phyloP scores from a whole-genome alignment of 1,284 basidiomycete species.

The Ganoderma meredithae region DNA sequence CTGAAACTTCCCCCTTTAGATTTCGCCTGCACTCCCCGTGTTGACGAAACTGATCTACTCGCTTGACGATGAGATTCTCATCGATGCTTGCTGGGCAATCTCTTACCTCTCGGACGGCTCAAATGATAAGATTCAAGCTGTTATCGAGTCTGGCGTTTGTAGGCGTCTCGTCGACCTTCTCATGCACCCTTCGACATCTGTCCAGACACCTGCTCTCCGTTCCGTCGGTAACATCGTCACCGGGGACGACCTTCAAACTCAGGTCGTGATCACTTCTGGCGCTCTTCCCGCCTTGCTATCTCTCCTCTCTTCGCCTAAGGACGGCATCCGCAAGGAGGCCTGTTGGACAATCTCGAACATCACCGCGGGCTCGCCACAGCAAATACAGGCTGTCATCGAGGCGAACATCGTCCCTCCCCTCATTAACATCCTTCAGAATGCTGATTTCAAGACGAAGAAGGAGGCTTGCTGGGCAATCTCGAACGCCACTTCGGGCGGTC shows the following conservation, averaged over 20 bases:
- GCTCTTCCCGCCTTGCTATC: conserved; percentile 93
- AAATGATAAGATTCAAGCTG: conserved; percentile 99
- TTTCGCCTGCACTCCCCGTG: conserved; percentile 95
- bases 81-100: conserved; percentile 99
- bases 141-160: conserved; percentile 98
- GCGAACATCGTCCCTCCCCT: conserved; percentile 96
- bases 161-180: conserved; percentile 97
- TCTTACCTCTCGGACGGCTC: conserved; percentile 99
- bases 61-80: conserved; percentile 98
- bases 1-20: conserved; percentile 55
- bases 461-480: conserved; percentile 99
- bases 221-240: conserved; percentile 99
- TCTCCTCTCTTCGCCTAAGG: conserved; percentile 94
- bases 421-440: conserved; percentile 97
- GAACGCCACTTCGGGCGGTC: conserved; percentile 97
- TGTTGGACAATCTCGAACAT: conserved; percentile 99
- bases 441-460: conserved; percentile 99
- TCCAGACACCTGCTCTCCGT: conserved; percentile 98
- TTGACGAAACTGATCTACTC: conserved; percentile 99
- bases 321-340: conserved; percentile 95
- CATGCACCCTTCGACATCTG: conserved; percentile 96
- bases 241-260: conserved; percentile 98
- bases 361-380: conserved; percentile 95
- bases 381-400: conserved; percentile 92
- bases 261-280: conserved; percentile 97